Base-by-base conservation (phyloP, 1,139 yeast species). In the Saccharomyces hybrid region DNA sequence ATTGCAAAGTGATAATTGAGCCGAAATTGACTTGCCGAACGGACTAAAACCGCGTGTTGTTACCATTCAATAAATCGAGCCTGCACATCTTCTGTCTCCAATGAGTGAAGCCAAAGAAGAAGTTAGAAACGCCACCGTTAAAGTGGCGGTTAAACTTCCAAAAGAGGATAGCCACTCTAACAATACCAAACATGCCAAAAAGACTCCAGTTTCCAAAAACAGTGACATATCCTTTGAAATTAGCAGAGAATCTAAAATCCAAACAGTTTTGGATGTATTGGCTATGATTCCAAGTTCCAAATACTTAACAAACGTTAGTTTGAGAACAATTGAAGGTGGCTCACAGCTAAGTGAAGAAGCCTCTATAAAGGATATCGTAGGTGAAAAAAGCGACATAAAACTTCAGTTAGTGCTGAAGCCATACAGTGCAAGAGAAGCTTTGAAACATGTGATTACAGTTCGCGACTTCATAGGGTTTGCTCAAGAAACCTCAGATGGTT, bases 401-500 rank as follows among this genome's bases (percentile, higher is more conserved):
- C 48, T 68, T 8, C 57, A 60, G n/a, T 54, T 65, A 16, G 60
- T 58, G 46, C 54, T 65, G 49, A 63, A 59, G 49, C 69, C 71
- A 8, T 69, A 68, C 51, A 66, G 61, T 16, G 55, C 63, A 16
- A 64, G 66, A 50, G 69, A 66, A 41, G 69, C 63, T 3, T 60
- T 74, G 38, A 64, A 60, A 42, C 72, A 70, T 55, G 57, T 68
- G 5, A 51, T 66, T 23, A 60, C 64, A 29, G 58, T 66, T 49
- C 69, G 76, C 51, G 70, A 66, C 49, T 63, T 65, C 49, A 53
- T 68, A 47, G 73, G 73, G 2, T 67, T 70, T 54, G 58, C 64
- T 9, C 56, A 65, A 26, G 72, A 68, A 52, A 56, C 66, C 19
- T 62, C 58, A 1, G 73, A 70, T 54, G 65, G 61, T 26, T 49